These are phyloP conservation scores for Schizophyllum commune DNA, from an alignment of 1,284 basidiomycete genomes.

Conservation along the genomic window DNA sequence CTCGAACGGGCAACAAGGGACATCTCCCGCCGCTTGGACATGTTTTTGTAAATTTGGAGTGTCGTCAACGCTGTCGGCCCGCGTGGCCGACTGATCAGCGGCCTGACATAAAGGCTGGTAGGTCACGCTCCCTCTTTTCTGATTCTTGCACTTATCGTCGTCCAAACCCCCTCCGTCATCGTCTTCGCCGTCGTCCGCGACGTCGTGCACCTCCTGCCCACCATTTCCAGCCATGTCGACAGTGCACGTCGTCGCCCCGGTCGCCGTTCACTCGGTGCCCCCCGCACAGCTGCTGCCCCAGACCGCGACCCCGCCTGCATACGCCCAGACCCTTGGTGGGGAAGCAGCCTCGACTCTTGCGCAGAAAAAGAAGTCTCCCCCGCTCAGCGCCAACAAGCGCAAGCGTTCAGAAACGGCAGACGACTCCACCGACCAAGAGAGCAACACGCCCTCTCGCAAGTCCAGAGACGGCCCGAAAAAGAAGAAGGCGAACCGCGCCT, in stretches of 20 bases:
- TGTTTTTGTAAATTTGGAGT: background rate
- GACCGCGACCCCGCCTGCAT: background rate
- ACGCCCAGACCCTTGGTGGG: background rate
- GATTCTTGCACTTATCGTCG: background rate
- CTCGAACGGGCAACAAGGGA: background rate
- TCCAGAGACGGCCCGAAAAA: conserved; percentile 73
- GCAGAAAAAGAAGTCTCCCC: conserved; percentile 29
- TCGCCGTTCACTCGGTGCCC: background rate
- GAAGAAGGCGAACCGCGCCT: conserved; percentile 91
- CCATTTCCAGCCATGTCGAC: background rate
- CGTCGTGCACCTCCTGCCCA: background rate
- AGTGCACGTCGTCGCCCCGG: background rate
- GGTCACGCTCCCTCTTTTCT: background rate
- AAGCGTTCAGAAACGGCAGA: conserved; percentile 42
- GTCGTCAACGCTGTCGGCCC: background rate
- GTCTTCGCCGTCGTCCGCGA: background rate
- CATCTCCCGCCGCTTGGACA: background rate
- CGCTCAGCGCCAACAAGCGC: conserved; percentile 25
- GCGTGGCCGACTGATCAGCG: background rate
- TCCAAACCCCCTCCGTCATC: background rate
- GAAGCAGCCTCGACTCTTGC: conserved; percentile 3
- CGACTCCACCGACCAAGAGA: conserved; percentile 37
- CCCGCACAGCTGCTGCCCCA: background rate
- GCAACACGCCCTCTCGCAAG: conserved; percentile 33
- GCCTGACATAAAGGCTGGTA: background rate